Percentiles rank a stretch among this genome's conserved stretches.
These are phyloP conservation scores for Xylaria telfairii DNA, from an alignment of 495 filamentous ascomycete genomes.

Conservation along the genomic window DNA sequence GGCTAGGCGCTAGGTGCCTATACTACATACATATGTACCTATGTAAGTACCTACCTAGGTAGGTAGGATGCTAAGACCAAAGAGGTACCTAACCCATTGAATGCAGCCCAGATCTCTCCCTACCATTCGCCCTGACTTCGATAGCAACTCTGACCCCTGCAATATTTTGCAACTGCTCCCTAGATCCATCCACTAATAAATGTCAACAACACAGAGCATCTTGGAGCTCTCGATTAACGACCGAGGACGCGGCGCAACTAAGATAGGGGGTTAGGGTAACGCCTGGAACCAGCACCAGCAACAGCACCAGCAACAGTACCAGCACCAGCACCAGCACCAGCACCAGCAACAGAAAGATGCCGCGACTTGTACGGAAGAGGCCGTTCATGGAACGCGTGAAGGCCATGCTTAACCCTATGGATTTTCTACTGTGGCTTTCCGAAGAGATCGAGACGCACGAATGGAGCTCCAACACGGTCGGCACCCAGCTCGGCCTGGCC, in stretches of 20 bases:
- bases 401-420: conserved; percentile 81
- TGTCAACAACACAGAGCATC: conserved; percentile 7
- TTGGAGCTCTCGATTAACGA: not conserved
- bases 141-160: conserved; percentile 22
- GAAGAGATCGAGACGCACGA: conserved; percentile 88
- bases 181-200: not conserved
- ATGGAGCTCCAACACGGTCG: conserved; percentile 84
- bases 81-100: not conserved
- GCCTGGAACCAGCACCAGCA: not conserved
- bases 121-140: not conserved
- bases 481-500: conserved; percentile 71
- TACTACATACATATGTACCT: not conserved
- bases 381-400: conserved; percentile 78
- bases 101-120: not conserved
- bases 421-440: conserved; percentile 86
- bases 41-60: not conserved
- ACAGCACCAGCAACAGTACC: conserved; percentile 18
- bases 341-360: conserved; percentile 39
- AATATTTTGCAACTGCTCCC: conserved; percentile 20
- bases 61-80: too few relatives aligned
- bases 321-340: not conserved
- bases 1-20: too few relatives aligned
- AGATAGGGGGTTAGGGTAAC: not conserved
- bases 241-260: not conserved
- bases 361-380: conserved; percentile 76